Evolutionary conservation across 2,329 filamentous ascomycete species (phyloP).

Genomic region (Nemania diffusa): DNA sequence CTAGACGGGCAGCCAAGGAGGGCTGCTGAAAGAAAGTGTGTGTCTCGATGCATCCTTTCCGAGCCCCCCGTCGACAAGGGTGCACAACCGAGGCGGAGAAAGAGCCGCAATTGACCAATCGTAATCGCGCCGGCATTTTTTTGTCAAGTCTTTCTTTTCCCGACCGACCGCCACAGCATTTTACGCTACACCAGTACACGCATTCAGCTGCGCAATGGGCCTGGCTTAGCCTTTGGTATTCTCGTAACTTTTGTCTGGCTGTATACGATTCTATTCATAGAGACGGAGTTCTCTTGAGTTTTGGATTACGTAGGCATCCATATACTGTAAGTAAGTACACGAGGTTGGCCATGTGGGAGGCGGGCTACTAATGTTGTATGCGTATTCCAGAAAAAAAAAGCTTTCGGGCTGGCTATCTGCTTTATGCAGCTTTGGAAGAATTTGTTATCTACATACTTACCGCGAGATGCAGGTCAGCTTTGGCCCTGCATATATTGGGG

Average conservation of each 20-base stretch:
- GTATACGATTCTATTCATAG: no score
- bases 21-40: slow-evolving; percentile 12
- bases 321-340: no score
- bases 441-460: not conserved
- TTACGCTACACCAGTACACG: not conserved
- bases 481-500: not conserved
- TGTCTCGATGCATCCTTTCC: slow-evolving; percentile 26
- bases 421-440: no score
- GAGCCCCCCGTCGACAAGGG: slow-evolving; percentile 19
- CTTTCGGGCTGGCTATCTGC: no score
- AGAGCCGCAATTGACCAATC: slow-evolving; percentile 14
- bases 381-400: no score
- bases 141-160: not conserved
- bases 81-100: slow-evolving; percentile 20
- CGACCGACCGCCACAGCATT: not conserved
- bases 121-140: not conserved
- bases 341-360: no score
- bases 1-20: slow-evolving; percentile 10
- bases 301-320: no score
- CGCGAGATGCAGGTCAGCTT: not conserved
- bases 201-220: not conserved
- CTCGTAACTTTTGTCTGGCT: no score
- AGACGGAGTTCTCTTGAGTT: no score
- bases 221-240: not conserved
- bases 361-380: no score